Percentiles rank a stretch among this genome's conserved stretches.
Evolutionary conservation across 768 basidiomycete species (phyloP).

Genomic region (Hericium alpestre): DNA sequence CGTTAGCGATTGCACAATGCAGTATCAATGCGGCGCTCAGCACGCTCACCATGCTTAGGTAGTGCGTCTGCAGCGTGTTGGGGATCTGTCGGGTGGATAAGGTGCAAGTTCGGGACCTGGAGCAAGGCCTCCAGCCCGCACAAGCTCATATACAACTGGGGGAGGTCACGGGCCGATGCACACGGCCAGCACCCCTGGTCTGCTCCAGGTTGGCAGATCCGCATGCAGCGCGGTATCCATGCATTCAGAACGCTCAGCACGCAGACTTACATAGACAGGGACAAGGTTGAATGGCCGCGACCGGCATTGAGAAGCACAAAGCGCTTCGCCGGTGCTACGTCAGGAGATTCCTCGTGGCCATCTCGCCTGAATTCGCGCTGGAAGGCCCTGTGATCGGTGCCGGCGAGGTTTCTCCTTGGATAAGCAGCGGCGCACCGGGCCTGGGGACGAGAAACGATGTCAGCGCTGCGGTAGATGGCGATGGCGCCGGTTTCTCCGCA

Average conservation of each 20-base stretch:
- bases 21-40: not conserved
- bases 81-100: conserved; percentile 1
- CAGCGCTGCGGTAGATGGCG: not conserved
- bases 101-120: not conserved
- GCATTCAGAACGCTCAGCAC: not conserved
- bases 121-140: not conserved
- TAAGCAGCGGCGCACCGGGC: not conserved
- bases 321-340: not conserved
- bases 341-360: conserved; percentile 1
- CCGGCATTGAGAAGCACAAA: not conserved
- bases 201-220: not conserved
- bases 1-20: not conserved
- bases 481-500: no score
- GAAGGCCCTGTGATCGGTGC: not conserved
- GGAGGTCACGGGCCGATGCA: not conserved
- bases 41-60: not conserved
- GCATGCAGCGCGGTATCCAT: not conserved
- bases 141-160: not conserved
- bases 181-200: not conserved
- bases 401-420: conserved; percentile 1
- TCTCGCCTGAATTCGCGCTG: not conserved
- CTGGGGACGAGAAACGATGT: not conserved
- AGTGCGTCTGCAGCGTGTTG: not conserved
- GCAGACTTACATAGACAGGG: not conserved
- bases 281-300: not conserved